These are phyloP conservation scores for Blepharisma japonicum DNA, from an alignment of 73 alveolate species.

Conservation along the genomic window DNA sequence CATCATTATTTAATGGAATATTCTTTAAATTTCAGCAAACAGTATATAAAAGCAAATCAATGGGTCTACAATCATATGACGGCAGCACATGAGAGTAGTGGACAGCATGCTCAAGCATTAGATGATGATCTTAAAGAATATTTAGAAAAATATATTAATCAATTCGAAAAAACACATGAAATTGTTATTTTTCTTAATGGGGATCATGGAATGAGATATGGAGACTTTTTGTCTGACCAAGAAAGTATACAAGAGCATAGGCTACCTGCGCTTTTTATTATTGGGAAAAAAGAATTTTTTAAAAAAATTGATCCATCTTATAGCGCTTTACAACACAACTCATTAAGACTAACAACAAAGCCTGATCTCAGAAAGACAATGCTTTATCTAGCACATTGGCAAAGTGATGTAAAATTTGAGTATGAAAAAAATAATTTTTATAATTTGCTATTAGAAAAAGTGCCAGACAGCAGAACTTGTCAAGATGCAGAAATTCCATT, in stretches of 20 bases:
- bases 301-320: too few relatives aligned
- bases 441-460: too few relatives aligned
- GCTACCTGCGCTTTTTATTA: constrained; percentile 8
- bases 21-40: neutral
- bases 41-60: neutral
- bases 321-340: neutral
- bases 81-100: constrained; percentile 23
- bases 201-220: constrained; percentile 28
- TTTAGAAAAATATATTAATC: neutral
- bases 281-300: neutral
- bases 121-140: constrained; percentile 6
- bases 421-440: too few relatives aligned
- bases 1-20: constrained; percentile 23
- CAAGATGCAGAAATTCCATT: too few relatives aligned
- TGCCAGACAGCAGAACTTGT: too few relatives aligned
- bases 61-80: constrained; percentile 23
- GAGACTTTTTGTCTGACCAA: neutral
- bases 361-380: constrained; percentile 18
- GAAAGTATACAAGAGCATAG: constrained; percentile 14
- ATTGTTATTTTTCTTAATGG: neutral
- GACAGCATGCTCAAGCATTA: constrained; percentile 21
- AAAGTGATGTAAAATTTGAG: neutral
- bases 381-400: neutral
- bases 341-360: constrained; percentile 1
- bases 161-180: constrained; percentile 12